These are phyloP conservation scores for Talinum fruticosum DNA, from an alignment of 148 eudicot species.

Conservation along the genomic window DNA sequence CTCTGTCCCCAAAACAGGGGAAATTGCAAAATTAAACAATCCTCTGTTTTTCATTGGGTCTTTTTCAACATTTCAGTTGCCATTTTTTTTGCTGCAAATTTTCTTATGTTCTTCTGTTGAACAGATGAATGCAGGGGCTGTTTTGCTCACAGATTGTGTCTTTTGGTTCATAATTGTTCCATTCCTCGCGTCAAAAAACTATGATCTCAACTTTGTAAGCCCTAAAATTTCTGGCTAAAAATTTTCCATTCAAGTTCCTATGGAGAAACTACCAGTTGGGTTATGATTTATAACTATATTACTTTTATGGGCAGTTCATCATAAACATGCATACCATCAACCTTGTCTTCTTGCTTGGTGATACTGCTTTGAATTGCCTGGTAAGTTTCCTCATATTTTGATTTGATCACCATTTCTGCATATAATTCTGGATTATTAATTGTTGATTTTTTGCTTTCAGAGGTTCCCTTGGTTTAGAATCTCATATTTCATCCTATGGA, in stretches of 20 bases:
- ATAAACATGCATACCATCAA: slow-evolving; percentile 83
- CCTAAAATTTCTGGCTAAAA: neutral
- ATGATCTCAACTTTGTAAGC: slow-evolving; percentile 75
- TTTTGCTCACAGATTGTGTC: slow-evolving; percentile 75
- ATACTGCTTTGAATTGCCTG: slow-evolving; percentile 69
- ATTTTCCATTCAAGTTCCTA: neutral
- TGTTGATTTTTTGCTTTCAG: slow-evolving; percentile 30
- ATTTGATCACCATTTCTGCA: neutral
- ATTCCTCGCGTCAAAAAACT: slow-evolving; percentile 60
- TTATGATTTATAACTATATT: neutral
- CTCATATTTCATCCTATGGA: slow-evolving; percentile 77
- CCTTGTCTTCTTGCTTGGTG: slow-evolving; percentile 76
- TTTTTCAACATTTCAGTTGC: neutral
- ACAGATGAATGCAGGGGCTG: slow-evolving; percentile 96
- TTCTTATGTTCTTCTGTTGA: neutral
- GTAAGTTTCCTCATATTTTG: slow-evolving; percentile 37
- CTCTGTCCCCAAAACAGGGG: slow-evolving; percentile 24
- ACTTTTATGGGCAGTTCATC: slow-evolving; percentile 45
- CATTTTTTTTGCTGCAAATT: neutral
- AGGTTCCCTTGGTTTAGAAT: slow-evolving; percentile 85
- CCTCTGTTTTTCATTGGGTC: neutral
- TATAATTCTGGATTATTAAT: neutral
- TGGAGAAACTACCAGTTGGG: neutral
- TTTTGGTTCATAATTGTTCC: slow-evolving; percentile 85
- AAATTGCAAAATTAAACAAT: neutral